Percentiles rank a stretch among this genome's conserved stretches.
These are phyloP conservation scores for Datisca glomerata DNA, from an alignment of 306 rosid genomes.

Conservation along the genomic window DNA sequence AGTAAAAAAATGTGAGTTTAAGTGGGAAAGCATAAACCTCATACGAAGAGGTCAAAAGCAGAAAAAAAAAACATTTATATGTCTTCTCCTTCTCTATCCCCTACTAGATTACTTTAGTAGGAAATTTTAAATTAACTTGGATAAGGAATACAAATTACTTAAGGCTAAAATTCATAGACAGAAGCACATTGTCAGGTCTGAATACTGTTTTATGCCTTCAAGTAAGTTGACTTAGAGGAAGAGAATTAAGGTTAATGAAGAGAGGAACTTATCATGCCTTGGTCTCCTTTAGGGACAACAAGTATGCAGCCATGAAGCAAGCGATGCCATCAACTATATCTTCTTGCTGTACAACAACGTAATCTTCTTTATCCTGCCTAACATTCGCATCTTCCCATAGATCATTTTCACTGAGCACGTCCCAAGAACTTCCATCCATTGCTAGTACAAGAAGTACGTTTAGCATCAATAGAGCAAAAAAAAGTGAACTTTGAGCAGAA, in stretches of 20 bases:
- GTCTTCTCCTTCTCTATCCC: no score
- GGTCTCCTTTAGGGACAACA: constrained; percentile 77
- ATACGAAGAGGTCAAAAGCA: no score
- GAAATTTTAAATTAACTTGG: no score
- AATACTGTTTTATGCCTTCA: no score
- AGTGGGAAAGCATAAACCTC: no score
- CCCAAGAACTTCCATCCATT: constrained; percentile 93
- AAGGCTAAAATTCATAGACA: no score
- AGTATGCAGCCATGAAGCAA: constrained; percentile 91
- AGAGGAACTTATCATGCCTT: constrained; percentile 34
- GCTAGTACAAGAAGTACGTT: background rate
- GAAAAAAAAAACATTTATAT: no score
- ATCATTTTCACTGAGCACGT: constrained; percentile 61
- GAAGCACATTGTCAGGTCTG: no score
- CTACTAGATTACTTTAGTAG: no score
- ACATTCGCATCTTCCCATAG: constrained; percentile 60
- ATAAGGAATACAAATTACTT: no score
- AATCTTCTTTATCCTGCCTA: constrained; percentile 55
- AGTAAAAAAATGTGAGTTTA: no score
- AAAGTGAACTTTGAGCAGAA: background rate
- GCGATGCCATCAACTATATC: constrained; percentile 93
- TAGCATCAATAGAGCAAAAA: background rate
- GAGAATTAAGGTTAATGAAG: background rate
- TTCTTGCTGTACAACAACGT: constrained; percentile 77
- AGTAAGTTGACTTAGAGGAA: no score